Percentiles rank a stretch among this genome's conserved stretches.
Conservation (phyloP, 805 yeast genomes). For the Wilhelminamyces savonicus region DNA sequence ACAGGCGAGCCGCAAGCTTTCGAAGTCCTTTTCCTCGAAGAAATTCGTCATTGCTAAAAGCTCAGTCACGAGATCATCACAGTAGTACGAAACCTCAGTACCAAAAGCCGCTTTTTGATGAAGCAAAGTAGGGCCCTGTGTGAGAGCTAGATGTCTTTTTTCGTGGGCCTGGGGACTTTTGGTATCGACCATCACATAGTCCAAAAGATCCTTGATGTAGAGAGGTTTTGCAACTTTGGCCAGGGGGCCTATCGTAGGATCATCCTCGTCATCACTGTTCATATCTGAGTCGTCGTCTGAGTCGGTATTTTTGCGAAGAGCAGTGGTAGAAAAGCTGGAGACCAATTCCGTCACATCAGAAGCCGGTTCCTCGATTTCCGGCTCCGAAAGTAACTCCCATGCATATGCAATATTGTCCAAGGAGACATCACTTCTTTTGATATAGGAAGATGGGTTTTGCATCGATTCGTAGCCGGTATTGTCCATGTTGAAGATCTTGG, state of each 20-base stretch:
- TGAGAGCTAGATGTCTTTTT: constrained; percentile 45
- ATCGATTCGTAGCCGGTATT: constrained; percentile 21
- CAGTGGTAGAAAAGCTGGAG: constrained; percentile 1
- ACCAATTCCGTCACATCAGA: constrained; percentile 19
- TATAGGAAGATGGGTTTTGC: too few species aligned
- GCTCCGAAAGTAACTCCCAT: background rate
- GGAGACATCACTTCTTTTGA: background rate
- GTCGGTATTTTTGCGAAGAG: constrained; percentile 1
- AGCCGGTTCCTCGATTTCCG: constrained; percentile 7
- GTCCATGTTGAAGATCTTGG: constrained; percentile 27
- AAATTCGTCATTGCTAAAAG: constrained; percentile 52
- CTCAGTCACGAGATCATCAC: constrained; percentile 44
- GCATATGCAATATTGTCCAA: background rate
- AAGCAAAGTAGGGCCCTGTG: constrained; percentile 51
- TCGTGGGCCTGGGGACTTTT: constrained; percentile 42
- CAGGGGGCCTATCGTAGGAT: constrained; percentile 34
- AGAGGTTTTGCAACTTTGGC: constrained; percentile 44
- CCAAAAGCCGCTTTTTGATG: constrained; percentile 57
- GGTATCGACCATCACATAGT: constrained; percentile 44
- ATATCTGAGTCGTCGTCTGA: constrained; percentile 11
- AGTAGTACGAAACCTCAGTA: constrained; percentile 53
- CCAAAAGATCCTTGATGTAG: constrained; percentile 66
- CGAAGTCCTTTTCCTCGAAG: constrained; percentile 54
- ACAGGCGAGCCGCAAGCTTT: constrained; percentile 56
- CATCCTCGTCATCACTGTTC: constrained; percentile 45